Percentiles rank a stretch among this genome's conserved stretches.
Conservation (phyloP, 2,329 filamentous ascomycete species). For the Elsinoe perseae region DNA sequence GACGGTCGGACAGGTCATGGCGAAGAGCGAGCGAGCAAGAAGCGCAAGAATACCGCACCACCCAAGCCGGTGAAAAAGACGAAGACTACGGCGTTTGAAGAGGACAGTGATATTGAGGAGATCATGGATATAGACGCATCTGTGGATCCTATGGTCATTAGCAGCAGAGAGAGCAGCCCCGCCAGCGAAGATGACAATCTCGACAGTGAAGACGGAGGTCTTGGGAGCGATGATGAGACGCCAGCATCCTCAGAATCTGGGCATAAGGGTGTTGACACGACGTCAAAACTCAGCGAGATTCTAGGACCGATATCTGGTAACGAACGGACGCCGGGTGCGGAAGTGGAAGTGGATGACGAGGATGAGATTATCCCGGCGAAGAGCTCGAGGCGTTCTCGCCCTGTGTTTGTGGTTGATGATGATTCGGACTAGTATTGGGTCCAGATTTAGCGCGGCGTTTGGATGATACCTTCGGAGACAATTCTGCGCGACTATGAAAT, state of each 20-base stretch:
- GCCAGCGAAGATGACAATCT: constrained; percentile 11
- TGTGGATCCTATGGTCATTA: constrained; percentile 19
- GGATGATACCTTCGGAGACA: background rate
- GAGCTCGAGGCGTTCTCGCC: constrained; percentile 16
- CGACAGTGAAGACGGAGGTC: constrained; percentile 23
- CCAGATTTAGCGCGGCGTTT: constrained; percentile 8
- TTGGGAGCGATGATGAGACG: constrained; percentile 17
- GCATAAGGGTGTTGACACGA: background rate
- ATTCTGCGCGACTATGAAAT: too few relatives aligned
- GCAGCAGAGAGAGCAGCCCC: constrained; percentile 15
- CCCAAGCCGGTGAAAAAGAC: constrained; percentile 19
- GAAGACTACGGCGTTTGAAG: constrained; percentile 15
- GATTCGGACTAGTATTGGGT: constrained; percentile 20
- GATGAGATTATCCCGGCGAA: constrained; percentile 14
- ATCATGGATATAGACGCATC: constrained; percentile 18
- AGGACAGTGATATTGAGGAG: constrained; percentile 16
- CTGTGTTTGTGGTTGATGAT: constrained; percentile 19
- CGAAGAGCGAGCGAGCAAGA: constrained; percentile 27
- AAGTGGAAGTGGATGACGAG: constrained; percentile 17
- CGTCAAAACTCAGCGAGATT: background rate
- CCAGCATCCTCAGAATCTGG: constrained; percentile 14
- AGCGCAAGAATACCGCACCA: constrained; percentile 22
- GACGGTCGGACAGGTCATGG: constrained; percentile 29
- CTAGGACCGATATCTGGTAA: background rate
- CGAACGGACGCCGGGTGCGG: background rate